phyloP scores from a whole-genome alignment of 257 asterid genomes.

The Solanum ossicruentum region DNA sequence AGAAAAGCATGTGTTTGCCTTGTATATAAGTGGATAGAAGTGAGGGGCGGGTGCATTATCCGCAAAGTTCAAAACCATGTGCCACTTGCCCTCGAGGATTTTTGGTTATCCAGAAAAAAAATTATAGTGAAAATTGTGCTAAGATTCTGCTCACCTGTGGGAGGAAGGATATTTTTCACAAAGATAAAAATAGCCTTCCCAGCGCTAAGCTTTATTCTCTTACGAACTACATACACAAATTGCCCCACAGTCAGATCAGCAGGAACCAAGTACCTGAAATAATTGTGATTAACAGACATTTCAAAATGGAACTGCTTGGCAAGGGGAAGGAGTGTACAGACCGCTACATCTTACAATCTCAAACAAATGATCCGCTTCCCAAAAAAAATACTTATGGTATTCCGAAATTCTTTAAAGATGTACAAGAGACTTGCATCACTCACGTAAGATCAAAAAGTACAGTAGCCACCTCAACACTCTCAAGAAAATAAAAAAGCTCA shows the following conservation, averaged over 20 bases:
- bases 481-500: not conserved
- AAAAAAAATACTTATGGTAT: not conserved
- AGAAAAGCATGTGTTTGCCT: not conserved
- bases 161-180: slow-evolving; percentile 2
- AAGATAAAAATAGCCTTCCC: slow-evolving; percentile 5
- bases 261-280: not conserved
- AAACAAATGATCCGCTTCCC: not conserved
- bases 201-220: slow-evolving; percentile 1
- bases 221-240: slow-evolving; percentile 3
- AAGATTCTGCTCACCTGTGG: not conserved
- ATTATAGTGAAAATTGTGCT: not conserved
- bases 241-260: slow-evolving; percentile 4
- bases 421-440: not conserved
- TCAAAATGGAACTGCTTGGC: not conserved
- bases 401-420: not conserved
- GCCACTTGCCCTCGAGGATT: not conserved
- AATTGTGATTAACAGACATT: not conserved
- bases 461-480: not conserved
- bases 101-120: not conserved
- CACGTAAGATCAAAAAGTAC: not conserved
- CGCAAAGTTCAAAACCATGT: not conserved
- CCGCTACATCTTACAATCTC: not conserved
- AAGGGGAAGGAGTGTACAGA: not conserved
- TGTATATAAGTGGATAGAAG: not conserved
- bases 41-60: not conserved